Percentiles rank a stretch among this genome's conserved stretches.
phyloP scores from a whole-genome alignment of 192 early-diverging fungal genomes.

The Coemansia sp. region DNA sequence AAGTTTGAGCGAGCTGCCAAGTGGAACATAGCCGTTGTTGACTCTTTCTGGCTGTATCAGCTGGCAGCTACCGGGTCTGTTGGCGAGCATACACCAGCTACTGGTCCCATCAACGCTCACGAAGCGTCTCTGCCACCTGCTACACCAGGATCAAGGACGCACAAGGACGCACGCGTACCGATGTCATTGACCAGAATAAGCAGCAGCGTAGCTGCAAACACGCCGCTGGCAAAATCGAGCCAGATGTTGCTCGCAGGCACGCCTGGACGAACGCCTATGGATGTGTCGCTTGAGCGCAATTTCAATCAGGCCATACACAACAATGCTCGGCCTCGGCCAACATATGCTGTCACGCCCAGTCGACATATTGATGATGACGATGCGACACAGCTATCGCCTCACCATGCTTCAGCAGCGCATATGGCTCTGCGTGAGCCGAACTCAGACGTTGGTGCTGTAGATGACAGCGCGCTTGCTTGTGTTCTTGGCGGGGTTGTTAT shows the following conservation, averaged over 20 bases:
- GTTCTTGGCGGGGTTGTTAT: conserved; percentile 35
- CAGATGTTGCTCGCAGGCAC: conserved; percentile 16
- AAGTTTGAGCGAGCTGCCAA: conserved; percentile 76
- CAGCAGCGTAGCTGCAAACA: conserved; percentile 8
- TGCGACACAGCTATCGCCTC: conserved; percentile 40
- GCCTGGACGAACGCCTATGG: conserved; percentile 46
- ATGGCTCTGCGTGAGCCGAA: background rate
- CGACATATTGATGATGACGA: conserved; percentile 9
- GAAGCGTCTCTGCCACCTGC: background rate
- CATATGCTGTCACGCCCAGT: background rate
- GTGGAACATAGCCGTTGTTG: conserved; percentile 68
- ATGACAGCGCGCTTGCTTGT: background rate
- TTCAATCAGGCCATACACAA: conserved; percentile 36
- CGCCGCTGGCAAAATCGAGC: conserved; percentile 7
- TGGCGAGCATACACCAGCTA: background rate
- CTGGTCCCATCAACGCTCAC: background rate
- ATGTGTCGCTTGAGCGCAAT: conserved; percentile 42
- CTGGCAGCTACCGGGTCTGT: conserved; percentile 12
- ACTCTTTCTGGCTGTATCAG: conserved; percentile 56
- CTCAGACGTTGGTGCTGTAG: background rate
- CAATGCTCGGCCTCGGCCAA: conserved; percentile 4
- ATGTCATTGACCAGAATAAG: background rate
- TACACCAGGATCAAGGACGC: background rate
- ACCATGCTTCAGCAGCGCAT: background rate
- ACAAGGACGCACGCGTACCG: background rate